Conservation (phyloP, 805 yeast genomes). For the Yarrowia osloensis region DNA sequence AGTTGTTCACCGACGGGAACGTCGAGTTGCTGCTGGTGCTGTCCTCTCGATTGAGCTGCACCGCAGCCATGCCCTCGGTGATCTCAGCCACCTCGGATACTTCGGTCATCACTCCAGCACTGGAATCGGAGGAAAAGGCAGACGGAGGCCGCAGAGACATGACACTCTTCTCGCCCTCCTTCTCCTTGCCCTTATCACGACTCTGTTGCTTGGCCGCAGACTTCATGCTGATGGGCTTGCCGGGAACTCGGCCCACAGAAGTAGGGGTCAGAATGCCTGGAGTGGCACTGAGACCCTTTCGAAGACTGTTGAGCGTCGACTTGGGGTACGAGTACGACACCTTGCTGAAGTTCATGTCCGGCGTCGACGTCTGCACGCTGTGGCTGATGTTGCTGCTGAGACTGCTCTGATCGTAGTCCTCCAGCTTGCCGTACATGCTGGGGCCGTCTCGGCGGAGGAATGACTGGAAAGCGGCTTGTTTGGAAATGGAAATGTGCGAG, state of each 20-base stretch:
- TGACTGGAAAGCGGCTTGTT: background rate
- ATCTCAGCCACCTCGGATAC: background rate
- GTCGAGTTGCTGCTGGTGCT: background rate
- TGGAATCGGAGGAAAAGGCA: background rate
- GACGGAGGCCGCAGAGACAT: background rate
- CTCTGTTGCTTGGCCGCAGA: background rate
- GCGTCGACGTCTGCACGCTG: constrained; percentile 1
- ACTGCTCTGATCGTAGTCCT: constrained; percentile 2
- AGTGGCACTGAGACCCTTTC: background rate
- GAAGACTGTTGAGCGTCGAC: background rate
- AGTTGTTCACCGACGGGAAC: background rate
- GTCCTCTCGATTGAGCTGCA: background rate
- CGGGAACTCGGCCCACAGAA: background rate
- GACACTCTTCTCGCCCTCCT: background rate
- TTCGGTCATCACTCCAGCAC: background rate
- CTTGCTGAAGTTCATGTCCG: background rate
- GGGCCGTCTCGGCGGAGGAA: background rate
- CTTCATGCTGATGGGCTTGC: background rate
- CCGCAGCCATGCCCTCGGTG: background rate
- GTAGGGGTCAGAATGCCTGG: background rate
- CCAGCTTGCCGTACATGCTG: constrained; percentile 19
- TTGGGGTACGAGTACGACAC: background rate
- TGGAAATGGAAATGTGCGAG: background rate
- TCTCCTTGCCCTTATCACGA: background rate
- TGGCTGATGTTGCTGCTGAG: background rate